Conservation (phyloP, 179 eudicot species). For the Silene noctiflora region DNA sequence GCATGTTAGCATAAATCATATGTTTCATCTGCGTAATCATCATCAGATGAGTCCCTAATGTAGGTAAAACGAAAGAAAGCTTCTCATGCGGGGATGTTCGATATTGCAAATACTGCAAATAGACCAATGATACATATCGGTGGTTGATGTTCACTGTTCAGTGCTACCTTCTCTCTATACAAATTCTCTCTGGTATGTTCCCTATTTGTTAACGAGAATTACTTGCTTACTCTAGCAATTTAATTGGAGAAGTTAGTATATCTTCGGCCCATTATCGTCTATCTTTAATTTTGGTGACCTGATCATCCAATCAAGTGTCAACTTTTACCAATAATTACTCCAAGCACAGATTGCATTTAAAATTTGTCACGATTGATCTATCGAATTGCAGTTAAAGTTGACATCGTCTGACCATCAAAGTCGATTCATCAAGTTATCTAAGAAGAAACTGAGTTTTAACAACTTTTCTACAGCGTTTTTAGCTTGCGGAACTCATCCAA, state of each 20-base stretch:
- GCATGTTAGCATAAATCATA: not conserved
- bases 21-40: not conserved
- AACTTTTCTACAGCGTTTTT: not conserved
- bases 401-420: too few relatives aligned
- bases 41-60: slow-evolving; percentile 2
- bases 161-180: slow-evolving; percentile 10
- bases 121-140: slow-evolving; percentile 99
- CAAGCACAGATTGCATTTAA: too few relatives aligned
- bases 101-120: slow-evolving; percentile 83
- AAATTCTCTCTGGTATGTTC: not conserved
- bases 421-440: too few relatives aligned
- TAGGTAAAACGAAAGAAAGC: slow-evolving; percentile 94
- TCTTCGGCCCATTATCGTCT: not conserved
- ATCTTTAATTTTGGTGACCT: too few relatives aligned
- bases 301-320: too few relatives aligned
- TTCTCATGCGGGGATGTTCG: slow-evolving; percentile 97
- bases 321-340: too few relatives aligned
- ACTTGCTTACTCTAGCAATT: not conserved
- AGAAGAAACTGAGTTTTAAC: too few relatives aligned
- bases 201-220: not conserved
- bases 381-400: too few relatives aligned
- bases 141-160: slow-evolving; percentile 45
- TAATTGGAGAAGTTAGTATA: not conserved
- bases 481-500: not conserved
- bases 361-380: too few relatives aligned